Conservation (phyloP, 441 rosid species). For the Gossypium davidsonii region DNA sequence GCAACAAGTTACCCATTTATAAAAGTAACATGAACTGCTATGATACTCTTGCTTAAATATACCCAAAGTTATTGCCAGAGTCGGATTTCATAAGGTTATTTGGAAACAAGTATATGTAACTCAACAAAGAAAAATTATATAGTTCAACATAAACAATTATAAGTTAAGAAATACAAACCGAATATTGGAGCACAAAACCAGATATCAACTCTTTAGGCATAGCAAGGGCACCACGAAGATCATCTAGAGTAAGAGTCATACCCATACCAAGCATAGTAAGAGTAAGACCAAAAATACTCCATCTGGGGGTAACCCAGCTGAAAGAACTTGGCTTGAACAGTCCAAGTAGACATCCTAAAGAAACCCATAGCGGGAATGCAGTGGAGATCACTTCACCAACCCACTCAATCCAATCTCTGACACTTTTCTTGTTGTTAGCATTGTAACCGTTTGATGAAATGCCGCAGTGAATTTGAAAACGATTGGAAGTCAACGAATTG, state of each 20-base stretch:
- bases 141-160: neutral
- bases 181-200: constrained; percentile 74
- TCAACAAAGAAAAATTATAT: neutral
- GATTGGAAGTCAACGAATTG: neutral
- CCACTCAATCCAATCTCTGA: constrained; percentile 59
- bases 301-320: constrained; percentile 71
- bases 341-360: constrained; percentile 67
- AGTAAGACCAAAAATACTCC: constrained; percentile 53
- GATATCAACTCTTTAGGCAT: constrained; percentile 75
- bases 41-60: neutral
- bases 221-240: constrained; percentile 66
- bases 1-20: constrained; percentile 16
- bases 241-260: constrained; percentile 79
- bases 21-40: neutral
- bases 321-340: constrained; percentile 52
- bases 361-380: constrained; percentile 83
- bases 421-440: constrained; percentile 21
- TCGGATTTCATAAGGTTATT: neutral
- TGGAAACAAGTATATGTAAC: neutral
- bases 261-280: constrained; percentile 92
- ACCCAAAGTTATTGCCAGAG: neutral
- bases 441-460: constrained; percentile 42
- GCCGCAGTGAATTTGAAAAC: constrained; percentile 36
- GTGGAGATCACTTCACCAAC: constrained; percentile 58
- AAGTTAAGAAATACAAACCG: constrained; percentile 36